These are phyloP conservation scores for Candida peoriensis DNA, from an alignment of 805 yeast genomes.

Conservation along the genomic window DNA sequence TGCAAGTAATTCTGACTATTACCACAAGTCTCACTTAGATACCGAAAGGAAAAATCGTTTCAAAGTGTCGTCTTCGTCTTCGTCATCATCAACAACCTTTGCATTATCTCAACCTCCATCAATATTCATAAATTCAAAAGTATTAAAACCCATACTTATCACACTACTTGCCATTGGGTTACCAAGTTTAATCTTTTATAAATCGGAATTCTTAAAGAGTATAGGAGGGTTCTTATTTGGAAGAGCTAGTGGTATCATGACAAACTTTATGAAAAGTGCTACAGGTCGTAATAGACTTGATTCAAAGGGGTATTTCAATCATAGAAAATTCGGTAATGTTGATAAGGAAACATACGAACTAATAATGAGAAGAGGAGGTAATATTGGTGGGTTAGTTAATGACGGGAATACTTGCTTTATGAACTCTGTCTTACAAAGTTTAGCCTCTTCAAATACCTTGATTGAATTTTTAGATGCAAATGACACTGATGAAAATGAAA, in stretches of 20 bases:
- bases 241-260: conserved; percentile 4
- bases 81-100: no score
- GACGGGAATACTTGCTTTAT: conserved; percentile 95
- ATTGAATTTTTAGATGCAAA: conserved; percentile 48
- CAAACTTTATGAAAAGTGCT: conserved; percentile 1
- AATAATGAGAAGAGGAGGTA: conserved; percentile 63
- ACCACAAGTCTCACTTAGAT: no score
- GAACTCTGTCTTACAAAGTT: conserved; percentile 82
- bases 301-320: not conserved
- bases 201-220: no score
- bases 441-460: conserved; percentile 68
- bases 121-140: conserved; percentile 1
- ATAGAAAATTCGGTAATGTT: conserved; percentile 2
- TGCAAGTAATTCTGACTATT: no score
- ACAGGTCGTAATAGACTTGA: not conserved
- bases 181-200: not conserved
- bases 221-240: no score
- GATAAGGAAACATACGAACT: conserved; percentile 15
- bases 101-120: no score
- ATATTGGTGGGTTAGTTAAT: conserved; percentile 79
- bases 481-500: conserved; percentile 11
- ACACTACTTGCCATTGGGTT: conserved; percentile 4
- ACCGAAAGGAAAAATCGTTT: no score
- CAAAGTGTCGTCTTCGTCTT: conserved; percentile 1
- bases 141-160: conserved; percentile 1